A percentile compares a stretch with the other conserved stretches of the same genome.
phyloP scores from a whole-genome alignment of 179 eudicot genomes.

The Sideroxylon spinosum region DNA sequence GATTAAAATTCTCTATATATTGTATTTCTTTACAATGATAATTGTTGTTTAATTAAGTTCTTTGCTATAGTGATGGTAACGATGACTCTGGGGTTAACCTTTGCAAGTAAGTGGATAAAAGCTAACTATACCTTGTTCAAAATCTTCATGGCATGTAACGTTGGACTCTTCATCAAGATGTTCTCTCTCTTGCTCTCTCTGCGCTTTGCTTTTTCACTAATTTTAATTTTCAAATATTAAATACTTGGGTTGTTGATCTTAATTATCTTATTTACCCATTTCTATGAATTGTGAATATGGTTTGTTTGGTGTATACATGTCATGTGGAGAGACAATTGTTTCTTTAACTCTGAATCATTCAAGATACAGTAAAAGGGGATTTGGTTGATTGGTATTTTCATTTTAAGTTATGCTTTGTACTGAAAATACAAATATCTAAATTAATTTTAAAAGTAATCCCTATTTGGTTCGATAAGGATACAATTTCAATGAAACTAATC shows the following conservation, averaged over 20 bases:
- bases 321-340: neutral
- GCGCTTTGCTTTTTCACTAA: neutral
- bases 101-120: too few relatives aligned
- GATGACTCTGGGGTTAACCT: too few relatives aligned
- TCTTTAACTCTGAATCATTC: neutral
- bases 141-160: conserved; percentile 77
- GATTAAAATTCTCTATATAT: too few relatives aligned
- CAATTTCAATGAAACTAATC: too few relatives aligned
- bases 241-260: too few relatives aligned
- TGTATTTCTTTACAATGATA: too few relatives aligned
- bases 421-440: neutral
- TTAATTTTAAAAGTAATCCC: neutral
- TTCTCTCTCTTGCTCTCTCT: neutral
- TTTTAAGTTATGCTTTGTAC: neutral
- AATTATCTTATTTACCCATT: too few relatives aligned
- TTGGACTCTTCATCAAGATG: conserved; percentile 91
- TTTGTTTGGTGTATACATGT: neutral
- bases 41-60: too few relatives aligned
- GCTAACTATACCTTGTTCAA: too few relatives aligned
- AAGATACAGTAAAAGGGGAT: neutral
- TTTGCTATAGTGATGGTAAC: too few relatives aligned
- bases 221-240: neutral
- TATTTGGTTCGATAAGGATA: neutral
- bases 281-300: neutral
- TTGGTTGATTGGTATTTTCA: neutral